phyloP scores from a whole-genome alignment of 1,139 yeast genomes.

The Nakaseomyces delphensis region DNA sequence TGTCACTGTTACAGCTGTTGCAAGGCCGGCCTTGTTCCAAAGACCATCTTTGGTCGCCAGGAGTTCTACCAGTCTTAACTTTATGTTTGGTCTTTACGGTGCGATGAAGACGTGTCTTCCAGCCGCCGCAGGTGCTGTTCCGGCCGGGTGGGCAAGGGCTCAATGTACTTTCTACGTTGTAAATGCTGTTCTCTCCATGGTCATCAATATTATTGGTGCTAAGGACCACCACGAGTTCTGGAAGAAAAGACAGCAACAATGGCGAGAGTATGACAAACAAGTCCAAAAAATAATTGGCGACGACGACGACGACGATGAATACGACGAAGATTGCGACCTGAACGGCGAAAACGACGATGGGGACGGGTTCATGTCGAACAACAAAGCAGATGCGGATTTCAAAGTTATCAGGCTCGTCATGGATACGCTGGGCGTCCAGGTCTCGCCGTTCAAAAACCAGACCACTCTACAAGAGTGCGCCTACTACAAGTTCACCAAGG shows the following conservation, averaged over 20 bases:
- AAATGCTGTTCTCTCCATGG: not conserved
- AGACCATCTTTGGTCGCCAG: conserved; percentile 1
- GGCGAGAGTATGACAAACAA: conserved; percentile 1
- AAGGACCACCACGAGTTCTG: conserved; percentile 6
- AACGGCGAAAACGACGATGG: not conserved
- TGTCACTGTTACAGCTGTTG: not conserved
- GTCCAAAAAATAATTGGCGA: not conserved
- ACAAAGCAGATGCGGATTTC: not conserved
- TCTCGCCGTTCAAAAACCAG: conserved; percentile 2
- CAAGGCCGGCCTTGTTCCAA: not conserved
- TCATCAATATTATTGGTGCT: conserved; percentile 3
- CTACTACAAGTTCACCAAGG: conserved; percentile 4
- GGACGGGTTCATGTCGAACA: not conserved
- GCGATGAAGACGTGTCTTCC: conserved; percentile 5
- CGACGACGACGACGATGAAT: not conserved
- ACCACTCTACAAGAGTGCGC: conserved; percentile 5
- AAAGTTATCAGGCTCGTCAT: not conserved
- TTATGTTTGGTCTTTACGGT: not conserved
- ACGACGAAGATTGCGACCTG: not conserved
- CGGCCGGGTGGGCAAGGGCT: not conserved
- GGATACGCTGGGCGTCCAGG: conserved; percentile 1
- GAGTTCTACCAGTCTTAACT: not conserved
- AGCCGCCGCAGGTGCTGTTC: not conserved
- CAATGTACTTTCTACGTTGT: conserved; percentile 1
- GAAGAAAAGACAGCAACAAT: conserved; percentile 6